Conservation (phyloP, 352 stramenopile species). For the Halophytophthora polymorphica region DNA sequence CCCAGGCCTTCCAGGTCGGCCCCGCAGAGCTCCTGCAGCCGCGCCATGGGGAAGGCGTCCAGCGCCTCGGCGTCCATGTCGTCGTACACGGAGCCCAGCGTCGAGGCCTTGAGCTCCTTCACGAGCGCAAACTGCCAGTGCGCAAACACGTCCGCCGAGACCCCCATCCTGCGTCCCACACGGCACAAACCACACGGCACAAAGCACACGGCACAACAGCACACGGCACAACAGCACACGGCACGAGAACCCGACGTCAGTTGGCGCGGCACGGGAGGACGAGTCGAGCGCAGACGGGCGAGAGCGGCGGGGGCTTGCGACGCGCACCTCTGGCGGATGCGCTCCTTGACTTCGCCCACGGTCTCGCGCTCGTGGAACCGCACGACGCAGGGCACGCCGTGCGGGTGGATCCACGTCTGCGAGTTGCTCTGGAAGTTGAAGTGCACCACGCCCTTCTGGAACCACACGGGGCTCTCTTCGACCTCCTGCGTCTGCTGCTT, state of each 20-base stretch:
- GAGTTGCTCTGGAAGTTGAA: slow-evolving; percentile 65
- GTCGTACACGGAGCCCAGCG: slow-evolving; percentile 46
- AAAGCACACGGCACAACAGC: slow-evolving; percentile 9
- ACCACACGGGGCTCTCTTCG: slow-evolving; percentile 20
- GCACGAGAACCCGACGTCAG: no score
- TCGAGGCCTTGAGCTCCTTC: slow-evolving; percentile 73
- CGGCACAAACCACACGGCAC: slow-evolving; percentile 8
- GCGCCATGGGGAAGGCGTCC: slow-evolving; percentile 53
- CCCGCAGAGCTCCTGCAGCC: slow-evolving; percentile 58
- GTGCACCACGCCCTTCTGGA: slow-evolving; percentile 65
- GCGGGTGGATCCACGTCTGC: slow-evolving; percentile 68
- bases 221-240: background rate
- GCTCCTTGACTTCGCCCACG: slow-evolving; percentile 60
- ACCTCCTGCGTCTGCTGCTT: slow-evolving; percentile 7
- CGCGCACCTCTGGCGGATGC: slow-evolving; percentile 57
- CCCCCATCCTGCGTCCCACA: slow-evolving; percentile 48
- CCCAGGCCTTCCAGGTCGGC: slow-evolving; percentile 48
- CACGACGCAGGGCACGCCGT: slow-evolving; percentile 67
- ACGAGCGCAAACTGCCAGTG: slow-evolving; percentile 75
- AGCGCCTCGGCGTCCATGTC: slow-evolving; percentile 58
- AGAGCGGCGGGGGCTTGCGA: background rate
- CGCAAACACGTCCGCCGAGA: slow-evolving; percentile 60
- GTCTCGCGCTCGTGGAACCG: slow-evolving; percentile 68
- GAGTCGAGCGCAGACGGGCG: background rate
- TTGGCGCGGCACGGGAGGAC: no score